These are phyloP conservation scores for Neofusicoccum sp. DNA, from an alignment of 2,329 filamentous ascomycete species.

Conservation along the genomic window DNA sequence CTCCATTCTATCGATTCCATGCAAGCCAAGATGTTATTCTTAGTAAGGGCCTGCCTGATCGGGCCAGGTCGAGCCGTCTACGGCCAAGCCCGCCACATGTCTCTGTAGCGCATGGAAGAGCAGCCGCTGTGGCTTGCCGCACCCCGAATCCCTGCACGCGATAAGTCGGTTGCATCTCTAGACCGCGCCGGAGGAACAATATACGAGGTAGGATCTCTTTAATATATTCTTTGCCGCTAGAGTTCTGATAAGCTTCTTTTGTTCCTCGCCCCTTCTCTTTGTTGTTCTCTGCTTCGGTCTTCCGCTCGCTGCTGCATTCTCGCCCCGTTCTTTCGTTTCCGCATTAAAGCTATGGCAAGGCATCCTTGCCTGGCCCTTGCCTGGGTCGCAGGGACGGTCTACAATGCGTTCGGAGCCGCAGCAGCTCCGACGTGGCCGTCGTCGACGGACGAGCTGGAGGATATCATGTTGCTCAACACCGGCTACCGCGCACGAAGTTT, in stretches of 20 bases:
- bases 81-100: background rate
- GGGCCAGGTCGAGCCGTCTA: background rate
- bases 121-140: background rate
- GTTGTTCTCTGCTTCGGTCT: background rate
- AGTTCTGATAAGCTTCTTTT: background rate
- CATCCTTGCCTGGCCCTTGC: background rate
- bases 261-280: background rate
- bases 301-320: background rate
- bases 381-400: background rate
- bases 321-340: background rate
- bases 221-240: slow-evolving; percentile 1
- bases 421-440: slow-evolving; percentile 65
- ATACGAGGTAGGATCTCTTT: slow-evolving; percentile 6
- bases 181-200: background rate
- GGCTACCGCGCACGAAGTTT: slow-evolving; percentile 60
- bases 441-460: slow-evolving; percentile 62
- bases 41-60: slow-evolving; percentile 3
- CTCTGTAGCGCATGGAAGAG: background rate
- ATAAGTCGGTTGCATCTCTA: slow-evolving; percentile 10
- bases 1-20: slow-evolving; percentile 5
- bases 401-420: background rate
- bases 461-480: slow-evolving; percentile 63
- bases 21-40: slow-evolving; percentile 20
- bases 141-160: slow-evolving; percentile 4
- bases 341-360: background rate